Percentiles rank a stretch among this genome's conserved stretches.
These are phyloP conservation scores for Phoma sp. DNA, from an alignment of 2,329 filamentous ascomycete species.

Conservation along the genomic window DNA sequence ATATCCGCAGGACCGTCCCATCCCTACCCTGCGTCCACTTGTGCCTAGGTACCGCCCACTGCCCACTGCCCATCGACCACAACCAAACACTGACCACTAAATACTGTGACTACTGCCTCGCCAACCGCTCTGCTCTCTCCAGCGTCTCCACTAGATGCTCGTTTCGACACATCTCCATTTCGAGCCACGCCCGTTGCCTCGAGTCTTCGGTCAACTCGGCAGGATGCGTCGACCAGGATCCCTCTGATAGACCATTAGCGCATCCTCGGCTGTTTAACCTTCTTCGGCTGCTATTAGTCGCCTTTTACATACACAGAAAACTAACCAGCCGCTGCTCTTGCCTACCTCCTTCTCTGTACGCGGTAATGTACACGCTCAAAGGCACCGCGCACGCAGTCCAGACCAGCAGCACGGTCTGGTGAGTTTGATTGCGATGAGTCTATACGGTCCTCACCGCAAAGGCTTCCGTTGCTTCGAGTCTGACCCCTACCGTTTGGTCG, in stretches of 20 bases:
- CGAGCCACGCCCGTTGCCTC: slow-evolving; percentile 12
- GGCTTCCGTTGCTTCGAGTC: neutral
- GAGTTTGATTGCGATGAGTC: neutral
- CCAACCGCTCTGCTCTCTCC: neutral
- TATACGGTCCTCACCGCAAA: neutral
- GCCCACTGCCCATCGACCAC: neutral
- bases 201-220: slow-evolving; percentile 36
- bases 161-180: slow-evolving; percentile 7
- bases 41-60: slow-evolving; percentile 2
- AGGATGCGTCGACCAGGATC: slow-evolving; percentile 29
- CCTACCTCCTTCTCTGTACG: slow-evolving; percentile 15
- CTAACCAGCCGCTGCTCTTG: slow-evolving; percentile 27
- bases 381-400: slow-evolving; percentile 1
- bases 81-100: too few relatives aligned
- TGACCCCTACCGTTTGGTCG: slow-evolving; percentile 1
- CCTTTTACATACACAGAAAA: slow-evolving; percentile 27
- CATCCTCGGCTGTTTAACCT: slow-evolving; percentile 36
- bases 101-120: neutral
- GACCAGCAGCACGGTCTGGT: slow-evolving; percentile 5
- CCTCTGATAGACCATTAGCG: slow-evolving; percentile 22
- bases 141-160: slow-evolving; percentile 3
- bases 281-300: slow-evolving; percentile 23
- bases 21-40: slow-evolving; percentile 3
- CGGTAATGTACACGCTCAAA: slow-evolving; percentile 1
- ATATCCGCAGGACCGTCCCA: neutral